Evolutionary conservation across 257 asterid species (phyloP).

Genomic region (Anisodus tanguticus): DNA sequence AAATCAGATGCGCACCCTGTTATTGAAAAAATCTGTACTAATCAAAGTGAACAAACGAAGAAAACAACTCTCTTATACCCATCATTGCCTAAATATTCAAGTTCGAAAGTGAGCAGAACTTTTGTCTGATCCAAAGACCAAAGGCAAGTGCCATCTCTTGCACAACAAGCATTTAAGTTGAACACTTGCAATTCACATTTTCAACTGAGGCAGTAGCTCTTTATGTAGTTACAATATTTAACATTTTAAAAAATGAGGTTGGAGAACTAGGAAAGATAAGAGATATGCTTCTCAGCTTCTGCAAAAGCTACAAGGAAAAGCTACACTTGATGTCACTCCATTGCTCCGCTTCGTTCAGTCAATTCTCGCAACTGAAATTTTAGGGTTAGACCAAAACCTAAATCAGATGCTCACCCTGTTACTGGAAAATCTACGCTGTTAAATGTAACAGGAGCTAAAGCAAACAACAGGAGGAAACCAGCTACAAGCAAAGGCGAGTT

Average conservation of each 20-base stretch:
- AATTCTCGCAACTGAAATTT: background rate
- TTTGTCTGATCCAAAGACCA: background rate
- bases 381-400: background rate
- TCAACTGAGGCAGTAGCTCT: background rate
- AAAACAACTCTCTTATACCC: background rate
- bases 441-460: background rate
- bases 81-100: background rate
- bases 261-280: background rate
- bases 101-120: background rate
- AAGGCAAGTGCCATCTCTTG: background rate
- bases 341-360: background rate
- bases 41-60: background rate
- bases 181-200: background rate
- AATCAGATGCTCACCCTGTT: slow-evolving; percentile 15
- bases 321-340: slow-evolving; percentile 5
- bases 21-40: background rate
- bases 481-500: slow-evolving; percentile 61
- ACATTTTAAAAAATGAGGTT: slow-evolving; percentile 7
- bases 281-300: slow-evolving; percentile 1
- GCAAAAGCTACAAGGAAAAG: background rate
- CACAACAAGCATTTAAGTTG: background rate
- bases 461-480: background rate
- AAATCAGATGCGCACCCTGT: background rate
- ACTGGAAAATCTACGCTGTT: background rate
- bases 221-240: background rate